Conservation (phyloP, 2,329 filamentous ascomycete species). For the Fusarium ambrosium region DNA sequence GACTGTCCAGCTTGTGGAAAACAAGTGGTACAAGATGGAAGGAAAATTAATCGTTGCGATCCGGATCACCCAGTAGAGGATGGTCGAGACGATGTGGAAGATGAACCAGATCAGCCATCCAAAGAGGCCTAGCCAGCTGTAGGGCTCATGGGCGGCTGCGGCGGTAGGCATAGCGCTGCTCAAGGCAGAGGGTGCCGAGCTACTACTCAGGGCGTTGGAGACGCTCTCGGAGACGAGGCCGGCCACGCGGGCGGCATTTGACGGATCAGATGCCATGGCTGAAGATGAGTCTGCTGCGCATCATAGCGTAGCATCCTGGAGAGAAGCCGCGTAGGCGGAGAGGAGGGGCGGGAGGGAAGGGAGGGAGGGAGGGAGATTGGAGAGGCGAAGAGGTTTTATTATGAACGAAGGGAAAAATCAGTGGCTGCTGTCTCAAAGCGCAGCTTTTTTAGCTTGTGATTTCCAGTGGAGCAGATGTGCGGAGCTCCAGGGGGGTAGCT, state of each 20-base stretch:
- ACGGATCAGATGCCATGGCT: constrained; percentile 59
- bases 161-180: constrained; percentile 50
- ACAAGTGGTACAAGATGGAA: constrained; percentile 88
- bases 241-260: constrained; percentile 54
- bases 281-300: constrained; percentile 48
- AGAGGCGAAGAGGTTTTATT: constrained; percentile 40
- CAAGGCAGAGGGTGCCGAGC: constrained; percentile 56
- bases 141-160: constrained; percentile 55
- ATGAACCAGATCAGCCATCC: constrained; percentile 67
- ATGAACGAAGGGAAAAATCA: constrained; percentile 40
- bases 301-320: constrained; percentile 55
- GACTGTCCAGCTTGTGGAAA: constrained; percentile 93
- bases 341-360: constrained; percentile 28
- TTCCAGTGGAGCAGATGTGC: constrained; percentile 16
- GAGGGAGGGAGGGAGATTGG: constrained; percentile 16
- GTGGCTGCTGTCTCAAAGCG: constrained; percentile 32
- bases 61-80: constrained; percentile 84
- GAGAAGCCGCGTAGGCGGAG: constrained; percentile 40
- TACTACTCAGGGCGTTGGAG: constrained; percentile 50
- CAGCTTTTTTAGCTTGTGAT: constrained; percentile 49
- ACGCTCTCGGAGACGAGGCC: constrained; percentile 51
- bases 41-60: constrained; percentile 91
- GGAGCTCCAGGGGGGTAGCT: constrained; percentile 44
- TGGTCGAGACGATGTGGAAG: constrained; percentile 68
- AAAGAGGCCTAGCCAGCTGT: constrained; percentile 70